Evolutionary conservation across 257 asterid genomes (phyloP).

Genomic region (Petunia secreta): DNA sequence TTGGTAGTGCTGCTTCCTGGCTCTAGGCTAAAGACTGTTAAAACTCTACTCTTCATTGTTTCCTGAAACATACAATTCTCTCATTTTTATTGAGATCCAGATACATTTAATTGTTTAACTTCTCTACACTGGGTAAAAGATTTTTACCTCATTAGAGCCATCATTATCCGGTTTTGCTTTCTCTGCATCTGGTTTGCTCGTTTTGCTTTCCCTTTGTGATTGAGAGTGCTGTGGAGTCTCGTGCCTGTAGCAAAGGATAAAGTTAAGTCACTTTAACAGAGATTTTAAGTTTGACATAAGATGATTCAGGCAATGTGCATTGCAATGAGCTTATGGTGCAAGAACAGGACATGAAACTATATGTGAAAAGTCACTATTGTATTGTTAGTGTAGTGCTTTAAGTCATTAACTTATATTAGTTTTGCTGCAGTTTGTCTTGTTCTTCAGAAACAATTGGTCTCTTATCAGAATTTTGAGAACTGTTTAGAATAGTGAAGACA

Average conservation of each 20-base stretch:
- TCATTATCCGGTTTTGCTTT: constrained; percentile 38
- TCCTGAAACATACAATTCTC: constrained; percentile 39
- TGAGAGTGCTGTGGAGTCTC: constrained; percentile 56
- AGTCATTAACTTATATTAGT: neutral
- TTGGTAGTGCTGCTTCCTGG: constrained; percentile 64
- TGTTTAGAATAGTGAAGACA: too few relatives aligned
- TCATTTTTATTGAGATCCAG: neutral
- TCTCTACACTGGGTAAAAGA: too few relatives aligned
- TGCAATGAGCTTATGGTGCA: neutral
- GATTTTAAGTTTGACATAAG: neutral
- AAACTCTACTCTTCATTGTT: constrained; percentile 41
- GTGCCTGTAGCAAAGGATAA: constrained; percentile 37
- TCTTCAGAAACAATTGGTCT: neutral
- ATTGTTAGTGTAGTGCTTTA: neutral
- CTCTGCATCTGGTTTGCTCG: constrained; percentile 38
- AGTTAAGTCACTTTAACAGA: neutral
- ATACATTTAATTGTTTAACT: neutral
- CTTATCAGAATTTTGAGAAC: neutral
- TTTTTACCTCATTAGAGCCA: constrained; percentile 40
- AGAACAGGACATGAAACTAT: neutral
- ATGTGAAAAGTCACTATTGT: neutral
- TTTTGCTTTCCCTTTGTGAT: constrained; percentile 48
- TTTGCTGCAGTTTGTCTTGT: constrained; percentile 9
- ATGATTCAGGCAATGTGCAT: neutral
- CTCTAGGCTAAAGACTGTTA: constrained; percentile 45